These are phyloP conservation scores for Zea mays DNA, from an alignment of 176 grass and related monocot species.

Conservation along the genomic window DNA sequence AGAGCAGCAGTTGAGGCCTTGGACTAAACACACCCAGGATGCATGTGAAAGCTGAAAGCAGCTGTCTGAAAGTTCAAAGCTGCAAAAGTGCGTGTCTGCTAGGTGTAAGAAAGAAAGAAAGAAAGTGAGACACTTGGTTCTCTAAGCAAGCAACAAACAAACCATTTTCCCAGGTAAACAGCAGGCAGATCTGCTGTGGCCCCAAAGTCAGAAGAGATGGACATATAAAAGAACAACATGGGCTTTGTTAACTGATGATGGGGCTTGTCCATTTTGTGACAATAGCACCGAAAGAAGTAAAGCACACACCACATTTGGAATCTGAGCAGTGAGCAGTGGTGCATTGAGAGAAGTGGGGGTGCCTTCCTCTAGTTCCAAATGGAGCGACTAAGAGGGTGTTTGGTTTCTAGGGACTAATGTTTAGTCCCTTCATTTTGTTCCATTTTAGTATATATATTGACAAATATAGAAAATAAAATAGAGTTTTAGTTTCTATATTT, in stretches of 20 bases:
- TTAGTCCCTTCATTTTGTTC: no score
- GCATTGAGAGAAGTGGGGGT: not conserved
- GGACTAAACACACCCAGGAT: conserved; percentile 3
- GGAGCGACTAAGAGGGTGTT: no score
- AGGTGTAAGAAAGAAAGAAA: not conserved
- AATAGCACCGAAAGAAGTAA: not conserved
- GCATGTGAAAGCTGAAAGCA: not conserved
- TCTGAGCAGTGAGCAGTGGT: conserved; percentile 8
- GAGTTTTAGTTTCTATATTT: no score
- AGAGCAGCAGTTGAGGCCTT: conserved; percentile 15
- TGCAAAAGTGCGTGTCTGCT: conserved; percentile 1
- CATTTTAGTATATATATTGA: no score
- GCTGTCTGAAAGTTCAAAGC: not conserved
- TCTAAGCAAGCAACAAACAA: conserved; percentile 25
- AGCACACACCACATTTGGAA: conserved; percentile 28
- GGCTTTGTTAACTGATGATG: not conserved
- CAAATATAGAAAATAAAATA: no score
- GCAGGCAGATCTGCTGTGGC: conserved; percentile 6
- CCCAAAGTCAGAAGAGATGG: conserved; percentile 15
- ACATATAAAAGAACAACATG: conserved; percentile 20
- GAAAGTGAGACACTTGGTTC: conserved; percentile 4
- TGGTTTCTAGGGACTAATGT: no score
- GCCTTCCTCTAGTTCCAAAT: not conserved
- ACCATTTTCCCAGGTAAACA: conserved; percentile 12
- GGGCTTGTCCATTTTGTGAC: not conserved